Evolutionary conservation across 2,329 filamentous ascomycete species (phyloP), one percentile per base, ranked within the genome.

Genomic region (Akanthomyces muscarius): DNA sequence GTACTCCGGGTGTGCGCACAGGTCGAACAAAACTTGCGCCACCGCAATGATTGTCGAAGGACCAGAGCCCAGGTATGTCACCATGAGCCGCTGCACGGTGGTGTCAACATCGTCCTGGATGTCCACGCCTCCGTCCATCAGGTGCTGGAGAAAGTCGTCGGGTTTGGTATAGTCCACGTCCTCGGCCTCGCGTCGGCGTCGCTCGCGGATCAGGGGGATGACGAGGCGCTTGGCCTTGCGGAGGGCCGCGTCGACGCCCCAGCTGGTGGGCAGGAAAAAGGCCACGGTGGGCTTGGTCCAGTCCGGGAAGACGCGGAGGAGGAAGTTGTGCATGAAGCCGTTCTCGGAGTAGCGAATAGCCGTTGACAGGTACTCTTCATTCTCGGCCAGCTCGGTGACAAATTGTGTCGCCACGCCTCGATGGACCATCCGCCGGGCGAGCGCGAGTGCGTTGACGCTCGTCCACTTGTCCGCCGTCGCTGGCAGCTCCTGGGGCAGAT

Each of bases 1-100:
- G 44, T 74, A 74, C 52, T 81, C 75, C 0, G 76, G 75, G 38
- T 78, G 68, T 5, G 71, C 69, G 2, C 70, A 69, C 18, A 82
- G 65, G 44, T 81, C 76, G 45, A 73, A 74, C 45, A 82, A 66
- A 3, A 74, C 67, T 21, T 77, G 74, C 30, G 42, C 55, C 4
- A 58, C 42, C 5, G 55, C 47, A 23, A 60, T 57, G 11, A 57
- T 52, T 8, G 18, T 33, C 0, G 57, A 52, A 1, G 57, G 57
- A 6, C 57, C 57, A 6, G 47, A 16, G 36, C 57, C 57, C 2
- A 60, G 47, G n/a, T 60, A 60, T n/a, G 48, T 52, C 47, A 60
- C 57, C 57, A 60, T 60, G 16, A 60, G 57, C 8, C 57, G 57
- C 47, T 33, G 57, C 33, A 60, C 57, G 4, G 57, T 60, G 33